Conservation (phyloP, 192 early-diverging fungal genomes). For the Linnemannia exigua region DNA sequence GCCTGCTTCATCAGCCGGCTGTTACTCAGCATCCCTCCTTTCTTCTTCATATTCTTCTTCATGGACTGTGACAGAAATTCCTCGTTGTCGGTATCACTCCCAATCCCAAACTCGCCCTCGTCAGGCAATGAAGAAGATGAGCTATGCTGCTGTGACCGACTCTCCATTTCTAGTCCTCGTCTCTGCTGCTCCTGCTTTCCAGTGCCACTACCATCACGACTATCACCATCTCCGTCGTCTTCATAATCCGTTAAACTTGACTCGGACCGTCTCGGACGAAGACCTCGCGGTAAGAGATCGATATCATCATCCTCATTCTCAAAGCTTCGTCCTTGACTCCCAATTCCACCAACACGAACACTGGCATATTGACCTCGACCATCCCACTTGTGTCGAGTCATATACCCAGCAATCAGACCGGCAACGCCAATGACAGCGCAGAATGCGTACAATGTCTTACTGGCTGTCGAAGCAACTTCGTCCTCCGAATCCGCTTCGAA, state of each 20-base stretch:
- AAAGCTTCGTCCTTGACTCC: neutral
- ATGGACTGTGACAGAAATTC: neutral
- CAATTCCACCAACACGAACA: neutral
- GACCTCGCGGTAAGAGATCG: conserved; percentile 9
- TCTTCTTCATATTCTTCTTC: neutral
- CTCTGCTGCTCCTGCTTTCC: neutral
- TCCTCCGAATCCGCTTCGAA: conserved; percentile 10
- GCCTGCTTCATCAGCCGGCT: neutral
- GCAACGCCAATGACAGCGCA: conserved; percentile 20
- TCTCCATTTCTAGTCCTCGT: neutral
- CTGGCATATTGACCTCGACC: conserved; percentile 25
- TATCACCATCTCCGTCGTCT: neutral
- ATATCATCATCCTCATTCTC: conserved; percentile 23
- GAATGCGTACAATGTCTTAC: conserved; percentile 26
- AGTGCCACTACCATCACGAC: neutral
- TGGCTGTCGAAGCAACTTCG: neutral
- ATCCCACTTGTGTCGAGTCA: conserved; percentile 21
- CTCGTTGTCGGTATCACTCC: conserved; percentile 25
- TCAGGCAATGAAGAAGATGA: neutral
- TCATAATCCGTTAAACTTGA: neutral
- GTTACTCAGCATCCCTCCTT: neutral
- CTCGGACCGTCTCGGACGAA: neutral
- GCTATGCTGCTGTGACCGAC: neutral
- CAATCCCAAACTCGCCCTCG: neutral
- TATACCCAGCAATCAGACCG: conserved; percentile 18